Evolutionary conservation across 2,329 filamentous ascomycete genomes (phyloP), one percentile per base, ranked within the genome.

Genomic region (Rugonectria rugulosa): DNA sequence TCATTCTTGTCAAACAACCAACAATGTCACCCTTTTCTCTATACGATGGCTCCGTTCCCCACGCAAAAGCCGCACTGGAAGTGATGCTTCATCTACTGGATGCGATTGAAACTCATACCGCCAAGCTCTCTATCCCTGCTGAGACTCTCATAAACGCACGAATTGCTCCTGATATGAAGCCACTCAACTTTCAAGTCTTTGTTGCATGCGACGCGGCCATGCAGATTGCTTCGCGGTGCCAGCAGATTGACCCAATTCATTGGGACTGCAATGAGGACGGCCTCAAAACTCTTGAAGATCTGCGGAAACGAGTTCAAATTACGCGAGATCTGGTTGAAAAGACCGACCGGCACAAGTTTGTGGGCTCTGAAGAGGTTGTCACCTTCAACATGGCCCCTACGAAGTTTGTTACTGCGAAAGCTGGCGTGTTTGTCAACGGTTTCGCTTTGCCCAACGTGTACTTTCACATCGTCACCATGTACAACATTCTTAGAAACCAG

Each of bases 91-190:
- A 49, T 17, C 26, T 49, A 12, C 31, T 49, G 17, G 36, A 41
- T 17, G 31, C 32, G 37, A 41, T 41, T n/a, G 46, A 49, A n/a
- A 26, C 24, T 7, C 37, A 49, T 17, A 15, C 46, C 19, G 14
- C 46, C 20, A 12, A 19, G 14, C 24, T 37, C 20, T 24, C 34
- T 14, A 23, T n/a, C 12, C 26, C 46, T 11, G 19, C 19, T n/a
- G 26, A 49, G 2, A 10, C 26, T 21, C 27, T 32, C 17, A n/a
- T 49, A 14, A 17, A 11, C 24, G 36, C 46, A 14, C 46, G 46
- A 19, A 12, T 49, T 19, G 46, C 36, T 27, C 34, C 36, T 7
- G 46, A 49, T 21, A 49, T 49, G 46, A 26, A 15, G 15, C 46
- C 46, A 4, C 29, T 49, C 15, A 20, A 32, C 10, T 32, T 49